Conservation (phyloP, 1,284 basidiomycete genomes). For the Bondarzewia mesenterica region DNA sequence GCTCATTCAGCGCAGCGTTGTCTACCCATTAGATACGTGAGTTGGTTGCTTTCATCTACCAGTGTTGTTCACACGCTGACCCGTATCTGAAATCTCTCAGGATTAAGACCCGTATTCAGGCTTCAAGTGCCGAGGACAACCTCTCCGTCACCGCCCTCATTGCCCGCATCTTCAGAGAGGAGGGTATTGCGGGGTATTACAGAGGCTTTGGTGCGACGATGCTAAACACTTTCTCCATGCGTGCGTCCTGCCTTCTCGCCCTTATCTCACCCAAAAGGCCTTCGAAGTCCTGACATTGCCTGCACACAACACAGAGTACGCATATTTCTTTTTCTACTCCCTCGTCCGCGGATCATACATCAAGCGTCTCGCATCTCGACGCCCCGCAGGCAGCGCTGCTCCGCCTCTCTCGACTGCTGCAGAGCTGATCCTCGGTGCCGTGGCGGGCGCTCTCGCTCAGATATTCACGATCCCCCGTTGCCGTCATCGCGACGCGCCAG, state of each 20-base stretch:
- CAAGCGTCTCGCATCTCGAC: slow-evolving; percentile 51
- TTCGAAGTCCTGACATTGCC: not conserved
- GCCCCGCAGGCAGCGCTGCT: slow-evolving; percentile 48
- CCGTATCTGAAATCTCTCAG: slow-evolving; percentile 29
- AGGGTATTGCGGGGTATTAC: slow-evolving; percentile 82
- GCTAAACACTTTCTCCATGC: slow-evolving; percentile 96
- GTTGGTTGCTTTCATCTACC: slow-evolving; percentile 26
- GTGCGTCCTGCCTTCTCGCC: slow-evolving; percentile 50
- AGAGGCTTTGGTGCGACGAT: slow-evolving; percentile 96
- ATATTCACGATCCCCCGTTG: slow-evolving; percentile 98
- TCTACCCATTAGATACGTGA: slow-evolving; percentile 94
- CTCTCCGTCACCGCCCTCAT: slow-evolving; percentile 63
- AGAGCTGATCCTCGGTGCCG: slow-evolving; percentile 84
- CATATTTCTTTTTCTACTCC: slow-evolving; percentile 99
- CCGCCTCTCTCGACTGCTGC: slow-evolving; percentile 68
- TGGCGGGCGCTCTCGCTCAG: slow-evolving; percentile 92
- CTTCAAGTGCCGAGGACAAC: slow-evolving; percentile 32
- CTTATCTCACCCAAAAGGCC: too few relatives aligned
- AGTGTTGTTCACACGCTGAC: not conserved
- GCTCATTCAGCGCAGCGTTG: slow-evolving; percentile 46
- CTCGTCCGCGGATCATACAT: slow-evolving; percentile 81
- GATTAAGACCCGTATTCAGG: slow-evolving; percentile 95
- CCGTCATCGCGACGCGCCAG: slow-evolving; percentile 96
- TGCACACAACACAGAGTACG: slow-evolving; percentile 65
- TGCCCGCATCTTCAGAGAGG: slow-evolving; percentile 64